phyloP scores from a whole-genome alignment of 306 rosid genomes.

The Alnus rubra region DNA sequence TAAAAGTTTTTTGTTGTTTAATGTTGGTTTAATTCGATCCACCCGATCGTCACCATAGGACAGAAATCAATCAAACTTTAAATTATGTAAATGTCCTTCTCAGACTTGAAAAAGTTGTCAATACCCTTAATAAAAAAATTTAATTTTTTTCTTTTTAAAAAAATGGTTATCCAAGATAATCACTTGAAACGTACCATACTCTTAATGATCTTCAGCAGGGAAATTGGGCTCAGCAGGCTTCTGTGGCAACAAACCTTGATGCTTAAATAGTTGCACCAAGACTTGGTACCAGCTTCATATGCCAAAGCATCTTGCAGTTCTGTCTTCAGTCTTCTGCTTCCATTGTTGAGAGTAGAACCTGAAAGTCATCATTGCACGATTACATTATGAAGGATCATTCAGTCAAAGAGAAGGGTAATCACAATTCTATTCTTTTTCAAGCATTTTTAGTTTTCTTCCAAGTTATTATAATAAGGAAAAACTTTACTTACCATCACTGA shows the following conservation, averaged over 20 bases:
- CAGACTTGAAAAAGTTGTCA: too few species aligned
- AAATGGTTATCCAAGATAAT: background rate
- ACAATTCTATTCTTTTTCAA: too few species aligned
- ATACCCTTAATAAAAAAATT: background rate
- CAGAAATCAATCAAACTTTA: too few species aligned
- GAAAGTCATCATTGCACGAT: background rate
- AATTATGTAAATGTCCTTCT: too few species aligned
- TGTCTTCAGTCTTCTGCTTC: conserved; percentile 41
- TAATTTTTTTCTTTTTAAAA: too few species aligned
- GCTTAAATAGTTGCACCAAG: conserved; percentile 40
- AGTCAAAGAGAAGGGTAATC: background rate
- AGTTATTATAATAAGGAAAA: too few species aligned
- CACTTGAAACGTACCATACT: background rate
- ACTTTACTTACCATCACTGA: too few species aligned
- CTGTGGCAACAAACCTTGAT: conserved; percentile 51
- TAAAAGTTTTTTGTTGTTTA: too few species aligned
- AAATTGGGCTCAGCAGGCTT: conserved; percentile 55
- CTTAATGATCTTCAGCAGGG: conserved; percentile 27
- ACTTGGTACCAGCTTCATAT: conserved; percentile 19
- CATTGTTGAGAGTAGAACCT: conserved; percentile 80
- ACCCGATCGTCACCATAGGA: too few species aligned
- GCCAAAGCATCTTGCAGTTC: conserved; percentile 49
- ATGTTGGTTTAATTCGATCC: too few species aligned
- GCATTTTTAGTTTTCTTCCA: too few species aligned
- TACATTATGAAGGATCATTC: background rate